phyloP scores from a whole-genome alignment of 441 rosid species.

The Populus trichocarpa region DNA sequence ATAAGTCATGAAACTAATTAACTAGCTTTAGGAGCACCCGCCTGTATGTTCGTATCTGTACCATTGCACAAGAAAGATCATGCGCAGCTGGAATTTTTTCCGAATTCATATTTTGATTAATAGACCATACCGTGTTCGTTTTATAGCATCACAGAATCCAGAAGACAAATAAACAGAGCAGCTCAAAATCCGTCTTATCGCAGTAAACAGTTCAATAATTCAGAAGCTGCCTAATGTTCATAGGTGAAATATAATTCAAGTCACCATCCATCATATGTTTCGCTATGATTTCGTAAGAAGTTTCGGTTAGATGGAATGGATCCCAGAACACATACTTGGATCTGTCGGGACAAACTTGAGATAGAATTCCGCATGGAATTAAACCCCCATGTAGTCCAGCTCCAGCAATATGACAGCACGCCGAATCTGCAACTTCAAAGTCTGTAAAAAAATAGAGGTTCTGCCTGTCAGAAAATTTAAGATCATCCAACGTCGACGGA shows the following conservation, averaged over 20 bases:
- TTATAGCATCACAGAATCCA: not conserved
- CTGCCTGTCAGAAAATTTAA: not conserved
- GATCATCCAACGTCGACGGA: not conserved
- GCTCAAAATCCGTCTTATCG: not conserved
- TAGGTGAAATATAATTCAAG: slow-evolving; percentile 41
- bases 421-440: slow-evolving; percentile 43
- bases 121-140: not conserved
- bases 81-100: not conserved
- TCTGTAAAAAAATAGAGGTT: slow-evolving; percentile 29
- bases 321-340: slow-evolving; percentile 80
- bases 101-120: not conserved
- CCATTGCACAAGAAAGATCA: not conserved
- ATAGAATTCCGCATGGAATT: slow-evolving; percentile 58
- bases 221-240: slow-evolving; percentile 51
- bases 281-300: slow-evolving; percentile 53
- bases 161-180: not conserved
- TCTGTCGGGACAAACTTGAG: slow-evolving; percentile 56
- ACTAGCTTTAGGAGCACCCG: not conserved
- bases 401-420: slow-evolving; percentile 57
- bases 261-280: slow-evolving; percentile 55
- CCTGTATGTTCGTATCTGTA: not conserved
- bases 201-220: not conserved
- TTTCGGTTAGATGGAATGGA: slow-evolving; percentile 74
- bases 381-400: slow-evolving; percentile 42
- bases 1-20: too few species aligned